These are phyloP conservation scores for Acanthamoeba castellanii DNA, from an alignment of 208 protist genomes.

Conservation along the genomic window DNA sequence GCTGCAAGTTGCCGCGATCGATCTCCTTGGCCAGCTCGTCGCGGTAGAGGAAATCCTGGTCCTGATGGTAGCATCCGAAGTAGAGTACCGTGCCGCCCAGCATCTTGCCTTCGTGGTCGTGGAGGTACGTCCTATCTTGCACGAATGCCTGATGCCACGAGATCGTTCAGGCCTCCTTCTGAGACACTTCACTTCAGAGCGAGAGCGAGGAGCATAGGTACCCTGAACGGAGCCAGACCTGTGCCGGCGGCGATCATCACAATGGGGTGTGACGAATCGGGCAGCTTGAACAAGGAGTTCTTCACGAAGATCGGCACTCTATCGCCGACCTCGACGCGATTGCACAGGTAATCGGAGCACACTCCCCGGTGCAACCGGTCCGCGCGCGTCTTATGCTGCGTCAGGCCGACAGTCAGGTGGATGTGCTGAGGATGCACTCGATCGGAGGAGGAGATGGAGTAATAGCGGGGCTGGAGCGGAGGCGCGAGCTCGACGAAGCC, in stretches of 20 bases:
- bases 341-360: conserved; percentile 42
- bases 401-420: not conserved
- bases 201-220: not conserved
- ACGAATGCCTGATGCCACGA: not conserved
- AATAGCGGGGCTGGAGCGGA: conserved; percentile 44
- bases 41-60: conserved; percentile 56
- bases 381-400: not conserved
- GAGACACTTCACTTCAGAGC: not conserved
- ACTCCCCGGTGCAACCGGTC: not conserved
- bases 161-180: not conserved
- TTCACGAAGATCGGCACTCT: not conserved
- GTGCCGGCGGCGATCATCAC: conserved; percentile 63
- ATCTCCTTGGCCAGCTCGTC: not conserved
- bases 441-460: conserved; percentile 72
- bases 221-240: conserved; percentile 47
- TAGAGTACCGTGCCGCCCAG: conserved; percentile 10
- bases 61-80: not conserved
- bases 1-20: not conserved
- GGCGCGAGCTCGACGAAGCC: conserved; percentile 48
- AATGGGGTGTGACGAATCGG: not conserved
- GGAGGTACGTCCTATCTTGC: not conserved
- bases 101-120: not conserved
- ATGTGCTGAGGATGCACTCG: not conserved
- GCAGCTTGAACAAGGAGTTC: conserved; percentile 19
- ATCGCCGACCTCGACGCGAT: not conserved